phyloP scores from a whole-genome alignment of 345 rosid species.

The Salix viminalis region DNA sequence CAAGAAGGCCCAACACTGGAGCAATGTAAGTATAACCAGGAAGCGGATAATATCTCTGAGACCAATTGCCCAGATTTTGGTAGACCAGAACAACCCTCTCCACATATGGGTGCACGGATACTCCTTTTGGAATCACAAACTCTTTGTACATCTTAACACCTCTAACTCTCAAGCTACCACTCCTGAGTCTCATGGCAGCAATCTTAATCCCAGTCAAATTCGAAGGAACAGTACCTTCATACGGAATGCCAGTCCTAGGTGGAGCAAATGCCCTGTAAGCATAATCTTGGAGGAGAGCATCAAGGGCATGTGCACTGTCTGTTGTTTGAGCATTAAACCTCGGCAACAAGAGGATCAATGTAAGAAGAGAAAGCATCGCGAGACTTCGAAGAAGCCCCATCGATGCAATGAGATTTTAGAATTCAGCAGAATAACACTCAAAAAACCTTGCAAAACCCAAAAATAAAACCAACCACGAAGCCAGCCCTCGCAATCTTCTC shows the following conservation, averaged over 20 bases:
- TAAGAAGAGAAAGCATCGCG: slow-evolving; percentile 36
- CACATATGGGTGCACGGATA: slow-evolving; percentile 53
- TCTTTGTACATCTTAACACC: slow-evolving; percentile 55
- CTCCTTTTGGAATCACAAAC: slow-evolving; percentile 54
- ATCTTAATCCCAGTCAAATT: slow-evolving; percentile 67
- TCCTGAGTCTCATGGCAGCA: slow-evolving; percentile 75
- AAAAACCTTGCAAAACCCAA: slow-evolving; percentile 11
- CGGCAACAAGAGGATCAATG: slow-evolving; percentile 23
- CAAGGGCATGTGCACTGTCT: slow-evolving; percentile 46
- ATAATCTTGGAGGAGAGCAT: slow-evolving; percentile 81
- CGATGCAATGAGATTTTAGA: slow-evolving; percentile 30
- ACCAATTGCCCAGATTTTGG: slow-evolving; percentile 83
- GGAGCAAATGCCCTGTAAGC: slow-evolving; percentile 61
- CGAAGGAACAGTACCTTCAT: slow-evolving; percentile 52
- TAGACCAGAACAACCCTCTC: slow-evolving; percentile 80
- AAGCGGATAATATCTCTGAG: slow-evolving; percentile 56
- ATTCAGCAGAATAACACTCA: slow-evolving; percentile 29
- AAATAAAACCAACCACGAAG: slow-evolving; percentile 9
- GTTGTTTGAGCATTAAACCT: slow-evolving; percentile 34
- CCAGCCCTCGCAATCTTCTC: slow-evolving; percentile 5
- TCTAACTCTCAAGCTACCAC: slow-evolving; percentile 66
- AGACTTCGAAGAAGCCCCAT: slow-evolving; percentile 67
- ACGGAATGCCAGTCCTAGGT: slow-evolving; percentile 70
- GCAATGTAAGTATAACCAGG: slow-evolving; percentile 52
- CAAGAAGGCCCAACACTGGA: slow-evolving; percentile 79